Evolutionary conservation across 2,329 filamentous ascomycete genomes (phyloP), one percentile per base, ranked within the genome.

Genomic region (Ophiocordyceps camponoti-rufipedis): DNA sequence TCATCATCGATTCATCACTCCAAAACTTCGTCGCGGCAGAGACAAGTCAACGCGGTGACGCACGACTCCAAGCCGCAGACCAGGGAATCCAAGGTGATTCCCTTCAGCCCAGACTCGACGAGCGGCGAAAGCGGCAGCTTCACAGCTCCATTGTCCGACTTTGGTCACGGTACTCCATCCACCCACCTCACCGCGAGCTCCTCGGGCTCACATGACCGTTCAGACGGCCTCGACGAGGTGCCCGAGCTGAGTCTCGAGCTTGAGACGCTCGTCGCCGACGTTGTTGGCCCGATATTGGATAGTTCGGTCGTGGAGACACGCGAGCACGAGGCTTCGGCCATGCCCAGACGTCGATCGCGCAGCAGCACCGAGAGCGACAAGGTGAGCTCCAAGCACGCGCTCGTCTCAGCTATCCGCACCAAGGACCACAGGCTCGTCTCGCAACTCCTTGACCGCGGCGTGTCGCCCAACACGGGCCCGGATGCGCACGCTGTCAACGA

Each of bases 361-460:
- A 67, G 66, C 50, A 63, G 56, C 2, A 55, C 56, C 0, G 67
- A 65, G 6, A 56, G 62, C 4, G 67, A 70, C 31, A 62, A 63
- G 0, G 56, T 63, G 1, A 66, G 65, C 44, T 59, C 72, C 51
- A 69, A 62, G 53, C 56, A 63, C 2, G 67, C 71, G 3, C 62
- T 80, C 0, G 53, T 72, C 2, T 65, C 68, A 7, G 75, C 75
- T 4, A 65, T 80, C 12, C 68, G 72, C n/a, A 63, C 64, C 33
- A 69, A 65, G 52, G 77, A 79, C 51, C 70, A 75, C 54, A 70
- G 70, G 52, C 57, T 73, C 33, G 58, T 77, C 1, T 69, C 74
- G 57, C 71, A 77, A 53, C 62, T 79, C 7, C 64, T 79, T 4
- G 71, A 78, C 50, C 68, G 70, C 6, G 75, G 75, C 41, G 72